Evolutionary conservation across 352 stramenopile genomes (phyloP).

Genomic region (Phytophthora pistaciae): DNA sequence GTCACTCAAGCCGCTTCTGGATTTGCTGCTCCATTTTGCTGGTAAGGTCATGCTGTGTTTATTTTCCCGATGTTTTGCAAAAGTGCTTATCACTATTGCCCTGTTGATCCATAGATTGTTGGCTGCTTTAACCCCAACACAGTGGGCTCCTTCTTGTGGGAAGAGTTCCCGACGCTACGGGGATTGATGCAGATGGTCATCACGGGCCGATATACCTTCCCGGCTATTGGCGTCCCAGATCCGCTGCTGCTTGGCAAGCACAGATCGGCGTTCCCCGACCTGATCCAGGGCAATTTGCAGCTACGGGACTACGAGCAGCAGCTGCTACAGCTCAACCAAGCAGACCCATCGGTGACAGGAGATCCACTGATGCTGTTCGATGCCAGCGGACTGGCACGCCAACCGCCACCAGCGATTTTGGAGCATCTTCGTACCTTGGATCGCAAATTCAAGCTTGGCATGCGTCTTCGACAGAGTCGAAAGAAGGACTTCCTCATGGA

Average conservation of each 20-base stretch:
- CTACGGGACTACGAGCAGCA: conserved; percentile 80
- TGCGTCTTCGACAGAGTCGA: conserved; percentile 80
- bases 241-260: conserved; percentile 71
- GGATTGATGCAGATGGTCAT: conserved; percentile 91
- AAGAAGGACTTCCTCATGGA: conserved; percentile 89
- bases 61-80: too few relatives aligned
- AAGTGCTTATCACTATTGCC: background rate
- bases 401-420: conserved; percentile 78
- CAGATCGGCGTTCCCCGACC: conserved; percentile 54
- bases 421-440: conserved; percentile 79
- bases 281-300: conserved; percentile 69
- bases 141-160: conserved; percentile 81
- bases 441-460: conserved; percentile 79
- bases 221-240: conserved; percentile 65
- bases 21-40: conserved; percentile 88
- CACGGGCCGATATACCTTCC: conserved; percentile 78
- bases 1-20: conserved; percentile 84
- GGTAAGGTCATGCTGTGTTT: conserved; percentile 36
- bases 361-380: conserved; percentile 84
- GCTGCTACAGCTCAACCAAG: conserved; percentile 58
- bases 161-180: conserved; percentile 76
- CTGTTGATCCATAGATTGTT: conserved; percentile 40
- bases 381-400: conserved; percentile 64
- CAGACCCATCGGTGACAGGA: conserved; percentile 50
- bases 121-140: conserved; percentile 83